These are phyloP conservation scores for Tetrahymena thermophila DNA, from an alignment of 73 alveolate genomes.

Conservation along the genomic window DNA sequence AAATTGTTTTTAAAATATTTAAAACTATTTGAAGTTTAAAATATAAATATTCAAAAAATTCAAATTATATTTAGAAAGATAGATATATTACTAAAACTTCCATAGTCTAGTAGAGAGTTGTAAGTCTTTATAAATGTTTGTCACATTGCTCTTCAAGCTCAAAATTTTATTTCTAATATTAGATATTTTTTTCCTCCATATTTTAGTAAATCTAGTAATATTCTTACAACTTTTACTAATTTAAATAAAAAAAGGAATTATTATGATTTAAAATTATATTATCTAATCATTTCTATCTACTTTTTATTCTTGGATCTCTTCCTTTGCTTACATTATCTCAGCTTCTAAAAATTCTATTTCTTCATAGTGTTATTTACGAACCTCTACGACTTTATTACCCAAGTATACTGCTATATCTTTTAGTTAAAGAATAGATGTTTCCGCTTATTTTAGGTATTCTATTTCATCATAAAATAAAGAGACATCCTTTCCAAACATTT, in stretches of 20 bases:
- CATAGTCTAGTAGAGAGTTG: not conserved
- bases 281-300: not conserved
- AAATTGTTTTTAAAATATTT: too few species aligned
- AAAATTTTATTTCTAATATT: not conserved
- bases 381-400: not conserved
- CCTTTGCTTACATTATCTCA: not conserved
- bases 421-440: not conserved
- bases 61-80: too few species aligned
- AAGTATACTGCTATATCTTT: not conserved
- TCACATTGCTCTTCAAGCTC: not conserved
- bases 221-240: not conserved
- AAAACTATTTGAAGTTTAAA: too few species aligned
- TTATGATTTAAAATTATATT: too few species aligned
- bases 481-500: not conserved
- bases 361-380: not conserved
- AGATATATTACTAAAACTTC: not conserved
- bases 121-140: not conserved
- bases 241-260: not conserved
- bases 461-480: not conserved
- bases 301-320: not conserved
- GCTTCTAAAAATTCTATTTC: not conserved
- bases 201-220: not conserved
- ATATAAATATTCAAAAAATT: too few species aligned
- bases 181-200: not conserved
- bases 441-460: not conserved